Percentiles rank a stretch among this genome's conserved stretches.
Conservation (phyloP, 1,284 basidiomycete genomes). For the Abortiporus biennis region DNA sequence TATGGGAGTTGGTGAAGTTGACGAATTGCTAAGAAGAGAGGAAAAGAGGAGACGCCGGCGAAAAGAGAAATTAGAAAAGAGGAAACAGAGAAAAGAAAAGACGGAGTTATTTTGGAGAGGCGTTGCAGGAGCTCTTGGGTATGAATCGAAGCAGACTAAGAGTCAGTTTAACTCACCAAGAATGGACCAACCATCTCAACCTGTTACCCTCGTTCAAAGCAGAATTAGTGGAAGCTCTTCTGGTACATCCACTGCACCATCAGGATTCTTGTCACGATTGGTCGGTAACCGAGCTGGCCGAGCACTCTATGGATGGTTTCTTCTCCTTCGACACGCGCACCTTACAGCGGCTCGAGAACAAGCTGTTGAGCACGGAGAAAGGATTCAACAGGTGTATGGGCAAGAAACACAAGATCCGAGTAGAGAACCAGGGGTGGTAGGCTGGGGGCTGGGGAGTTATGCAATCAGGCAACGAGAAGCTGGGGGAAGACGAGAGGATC, state of each 20-base stretch:
- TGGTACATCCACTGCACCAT: no score
- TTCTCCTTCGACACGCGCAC: slow-evolving; percentile 56
- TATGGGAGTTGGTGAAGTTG: slow-evolving; percentile 58
- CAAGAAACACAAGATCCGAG: slow-evolving; percentile 24
- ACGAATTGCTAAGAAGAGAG: slow-evolving; percentile 52
- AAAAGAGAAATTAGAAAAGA: slow-evolving; percentile 29
- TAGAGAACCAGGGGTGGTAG: slow-evolving; percentile 27
- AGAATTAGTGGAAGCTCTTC: no score
- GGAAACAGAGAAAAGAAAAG: slow-evolving; percentile 36
- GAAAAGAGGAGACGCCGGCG: slow-evolving; percentile 52
- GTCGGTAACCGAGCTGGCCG: slow-evolving; percentile 16
- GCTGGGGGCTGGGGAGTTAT: slow-evolving; percentile 72
- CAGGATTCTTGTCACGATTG: slow-evolving; percentile 11
- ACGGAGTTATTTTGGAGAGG: slow-evolving; percentile 49
- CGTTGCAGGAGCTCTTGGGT: slow-evolving; percentile 34
- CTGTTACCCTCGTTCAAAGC: no score
- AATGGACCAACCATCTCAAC: no score
- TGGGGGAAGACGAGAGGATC: slow-evolving; percentile 18
- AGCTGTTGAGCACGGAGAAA: slow-evolving; percentile 55
- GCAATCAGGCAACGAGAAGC: slow-evolving; percentile 38
- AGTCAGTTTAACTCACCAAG: not conserved
- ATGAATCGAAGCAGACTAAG: slow-evolving; percentile 11
- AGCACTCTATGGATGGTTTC: slow-evolving; percentile 46
- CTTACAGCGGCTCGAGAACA: slow-evolving; percentile 59
- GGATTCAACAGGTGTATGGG: slow-evolving; percentile 51